These are phyloP conservation scores for Cercospora zeina DNA, from an alignment of 2,329 filamentous ascomycete genomes.

Conservation along the genomic window DNA sequence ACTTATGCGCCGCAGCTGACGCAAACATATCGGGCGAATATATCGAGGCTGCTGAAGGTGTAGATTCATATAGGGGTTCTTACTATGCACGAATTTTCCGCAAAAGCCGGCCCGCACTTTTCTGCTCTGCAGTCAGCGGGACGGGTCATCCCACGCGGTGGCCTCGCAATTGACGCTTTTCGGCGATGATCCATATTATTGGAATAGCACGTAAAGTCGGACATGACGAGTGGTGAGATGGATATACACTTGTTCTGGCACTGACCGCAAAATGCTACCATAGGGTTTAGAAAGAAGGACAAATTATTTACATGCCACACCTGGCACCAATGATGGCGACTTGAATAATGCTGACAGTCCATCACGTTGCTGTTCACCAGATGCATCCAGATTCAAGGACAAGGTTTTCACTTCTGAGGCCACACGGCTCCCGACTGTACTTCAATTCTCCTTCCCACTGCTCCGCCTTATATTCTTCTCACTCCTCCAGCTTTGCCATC, in stretches of 20 bases:
- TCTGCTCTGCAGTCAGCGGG: too few species aligned
- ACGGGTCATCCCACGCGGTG: too few species aligned
- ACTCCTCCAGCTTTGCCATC: too few species aligned
- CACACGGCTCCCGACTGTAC: not conserved
- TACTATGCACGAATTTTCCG: too few species aligned
- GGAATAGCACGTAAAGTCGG: too few species aligned
- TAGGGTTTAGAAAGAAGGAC: not conserved
- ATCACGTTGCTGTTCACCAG: not conserved
- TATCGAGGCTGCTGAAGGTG: constrained; percentile 3
- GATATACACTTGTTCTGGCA: not conserved
- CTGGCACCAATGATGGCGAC: not conserved
- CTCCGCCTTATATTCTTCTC: too few species aligned
- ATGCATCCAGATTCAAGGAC: not conserved
- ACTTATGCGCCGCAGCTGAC: constrained; percentile 17
- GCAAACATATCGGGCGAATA: not conserved
- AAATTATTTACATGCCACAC: not conserved
- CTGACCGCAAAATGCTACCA: not conserved
- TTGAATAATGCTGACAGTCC: not conserved
- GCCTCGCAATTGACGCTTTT: too few species aligned
- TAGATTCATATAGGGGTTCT: too few species aligned
- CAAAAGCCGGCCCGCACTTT: too few species aligned
- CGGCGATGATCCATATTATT: too few species aligned
- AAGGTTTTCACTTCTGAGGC: not conserved
- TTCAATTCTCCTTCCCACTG: too few species aligned
- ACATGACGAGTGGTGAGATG: too few species aligned